Evolutionary conservation across 139 green algal genomes (phyloP), one percentile per base, ranked within the genome.

Genomic region (Trebouxia sp.): DNA sequence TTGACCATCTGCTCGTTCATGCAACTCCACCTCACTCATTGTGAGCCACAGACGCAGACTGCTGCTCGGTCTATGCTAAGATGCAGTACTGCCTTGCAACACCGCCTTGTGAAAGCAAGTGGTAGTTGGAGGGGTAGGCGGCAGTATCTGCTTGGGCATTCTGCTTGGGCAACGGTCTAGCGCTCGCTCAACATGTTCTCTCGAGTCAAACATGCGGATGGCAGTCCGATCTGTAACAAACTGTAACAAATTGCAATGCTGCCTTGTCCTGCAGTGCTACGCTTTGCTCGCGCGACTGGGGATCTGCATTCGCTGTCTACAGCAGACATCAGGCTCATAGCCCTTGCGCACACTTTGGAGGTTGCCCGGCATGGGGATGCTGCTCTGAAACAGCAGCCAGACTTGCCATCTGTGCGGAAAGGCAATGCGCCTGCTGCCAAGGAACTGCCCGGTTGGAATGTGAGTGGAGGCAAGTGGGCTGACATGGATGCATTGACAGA

Each of bases 291-390:
- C 0, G 90, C 89, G 41, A 98, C 93, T 0, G 95, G 95, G 11
- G 95, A 98, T 84, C 78, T 96, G 7, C 88, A 94, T 50, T 89
- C 90, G 8, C 88, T 98, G 10, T 98, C 95, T 0, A 55, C 80
- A 1, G 84, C 87, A 0, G 95, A 98, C 66, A 56, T 97, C 24
- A 89, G 91, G 58, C 88, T 98, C 51, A 84, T 98, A 12, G 95
- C 95, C 6, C 87, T 98, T 45, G 83, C 93, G 0, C 84, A 92
- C 80, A 91, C 81, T 0, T 85, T 98, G 50, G 94, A 98, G 83
- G 78, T 90, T 11, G 81, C 81, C 0, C 82, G 85, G 48, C 84
- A 97, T 79, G 91, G 93, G 37, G 56, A 41, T 20, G 65, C 2
- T 1, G 87, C 96, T 86, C 76, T 98, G 47, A 80, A 83, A 2